These are phyloP conservation scores for Albizia julibrissin DNA, from an alignment of 306 rosid genomes.

Conservation along the genomic window DNA sequence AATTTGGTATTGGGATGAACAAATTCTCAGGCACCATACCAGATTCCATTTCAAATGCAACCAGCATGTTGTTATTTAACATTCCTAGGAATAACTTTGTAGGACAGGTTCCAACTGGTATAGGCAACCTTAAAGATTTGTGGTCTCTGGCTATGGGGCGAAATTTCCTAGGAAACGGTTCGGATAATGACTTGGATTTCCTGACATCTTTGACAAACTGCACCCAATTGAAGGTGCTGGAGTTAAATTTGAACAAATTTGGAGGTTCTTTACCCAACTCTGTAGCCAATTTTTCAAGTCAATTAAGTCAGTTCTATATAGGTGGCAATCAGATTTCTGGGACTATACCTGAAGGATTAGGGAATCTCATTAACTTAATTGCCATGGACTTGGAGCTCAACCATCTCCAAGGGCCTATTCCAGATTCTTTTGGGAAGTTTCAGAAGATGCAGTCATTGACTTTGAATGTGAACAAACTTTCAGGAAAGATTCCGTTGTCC, in stretches of 20 bases:
- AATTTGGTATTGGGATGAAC: slow-evolving; percentile 10
- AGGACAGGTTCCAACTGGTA: slow-evolving; percentile 36
- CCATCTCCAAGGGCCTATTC: slow-evolving; percentile 42
- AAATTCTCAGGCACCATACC: slow-evolving; percentile 44
- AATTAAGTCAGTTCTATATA: slow-evolving; percentile 22
- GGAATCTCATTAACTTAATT: slow-evolving; percentile 35
- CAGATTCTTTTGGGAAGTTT: slow-evolving; percentile 38
- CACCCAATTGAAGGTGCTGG: slow-evolving; percentile 27
- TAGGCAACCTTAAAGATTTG: slow-evolving; percentile 34
- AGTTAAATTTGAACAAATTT: slow-evolving; percentile 35
- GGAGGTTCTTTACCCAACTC: slow-evolving; percentile 45
- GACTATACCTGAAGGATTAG: slow-evolving; percentile 34
- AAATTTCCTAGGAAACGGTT: slow-evolving; percentile 44
- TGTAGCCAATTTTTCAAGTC: slow-evolving; percentile 44
- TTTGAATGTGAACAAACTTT: slow-evolving; percentile 32
- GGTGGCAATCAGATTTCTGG: slow-evolving; percentile 38
- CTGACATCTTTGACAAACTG: slow-evolving; percentile 44
- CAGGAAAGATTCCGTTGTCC: slow-evolving; percentile 44
- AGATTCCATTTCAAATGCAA: slow-evolving; percentile 40
- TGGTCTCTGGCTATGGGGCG: neutral
- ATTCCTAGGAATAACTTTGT: slow-evolving; percentile 33
- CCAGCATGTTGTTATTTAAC: slow-evolving; percentile 19
- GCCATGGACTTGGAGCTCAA: slow-evolving; percentile 9
- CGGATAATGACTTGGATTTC: slow-evolving; percentile 39
- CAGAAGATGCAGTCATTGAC: slow-evolving; percentile 25